Base-by-base conservation (phyloP, 345 rosid genomes). In the Syzygium oleosum region DNA sequence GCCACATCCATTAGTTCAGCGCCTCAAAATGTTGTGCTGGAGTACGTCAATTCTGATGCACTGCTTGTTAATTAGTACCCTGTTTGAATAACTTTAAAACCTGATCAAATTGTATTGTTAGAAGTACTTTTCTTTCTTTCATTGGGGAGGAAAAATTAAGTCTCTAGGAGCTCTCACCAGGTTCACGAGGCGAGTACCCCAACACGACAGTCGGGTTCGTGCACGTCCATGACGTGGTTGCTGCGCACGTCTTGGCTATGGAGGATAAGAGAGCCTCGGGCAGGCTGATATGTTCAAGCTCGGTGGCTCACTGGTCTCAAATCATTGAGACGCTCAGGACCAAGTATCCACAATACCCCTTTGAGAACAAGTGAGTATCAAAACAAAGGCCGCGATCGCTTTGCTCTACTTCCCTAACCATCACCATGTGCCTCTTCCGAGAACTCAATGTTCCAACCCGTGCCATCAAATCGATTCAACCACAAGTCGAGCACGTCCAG, bases 251-350 rank as follows among this genome's bases (percentile, higher is more conserved):
- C 12, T 86, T 94, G 77, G 98, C 96, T 16, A 95, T 96, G 98
- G 96, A 95, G 89, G 94, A 95, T 86, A 73, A 88, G 55, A 92
- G 85, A 84, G 96, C 94, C 85, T 93, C 98, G 3, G 98, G 98
- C 53, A 92, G 97, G 89, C 90, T 97, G 23, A 27, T 93, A 27
- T 96, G 98, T 84, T 95, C 98, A 19, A 91, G 97, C 87, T 88
- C 94, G 15, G 98, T 96, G 13, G 96, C 95, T 89, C 95, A 94
- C 73, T 95, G 96, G 98, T 94, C 98, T 14, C 89, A 91, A 88
- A 93, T 97, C 65, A 91, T 95, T 51, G 92, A 90, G 87, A 91
- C 96, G 97, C 91, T 95, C 31, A 92, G 87, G 90, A 90, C 92
- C 84, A 95, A 93, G 59, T 94, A 95, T 90, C 97, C 98, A 5